phyloP scores from a whole-genome alignment of 1,284 basidiomycete species.

The Malassezia arunalokei region DNA sequence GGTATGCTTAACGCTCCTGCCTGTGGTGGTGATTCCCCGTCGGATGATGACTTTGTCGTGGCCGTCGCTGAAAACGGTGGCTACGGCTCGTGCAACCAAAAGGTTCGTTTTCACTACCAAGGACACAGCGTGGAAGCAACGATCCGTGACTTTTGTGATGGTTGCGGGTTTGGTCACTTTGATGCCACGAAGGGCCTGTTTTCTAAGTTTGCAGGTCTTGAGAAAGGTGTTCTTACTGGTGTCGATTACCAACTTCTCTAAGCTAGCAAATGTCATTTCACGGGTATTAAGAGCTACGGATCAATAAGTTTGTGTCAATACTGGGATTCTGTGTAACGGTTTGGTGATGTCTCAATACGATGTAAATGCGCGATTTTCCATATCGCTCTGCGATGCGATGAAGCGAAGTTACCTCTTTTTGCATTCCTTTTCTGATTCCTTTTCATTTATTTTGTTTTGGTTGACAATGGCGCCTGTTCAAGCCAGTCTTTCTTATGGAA shows the following conservation, averaged over 20 bases:
- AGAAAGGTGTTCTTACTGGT: constrained; percentile 26
- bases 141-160: constrained; percentile 31
- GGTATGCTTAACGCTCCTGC: constrained; percentile 32
- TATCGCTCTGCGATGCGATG: background rate
- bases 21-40: constrained; percentile 34
- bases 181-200: constrained; percentile 34
- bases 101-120: constrained; percentile 27
- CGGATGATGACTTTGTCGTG: constrained; percentile 25
- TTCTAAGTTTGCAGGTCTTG: constrained; percentile 25
- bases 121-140: constrained; percentile 32
- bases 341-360: background rate
- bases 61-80: constrained; percentile 31
- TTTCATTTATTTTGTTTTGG: constrained; percentile 2
- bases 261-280: background rate
- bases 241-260: constrained; percentile 19
- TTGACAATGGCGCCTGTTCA: background rate
- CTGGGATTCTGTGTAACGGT: background rate
- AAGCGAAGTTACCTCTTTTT: background rate
- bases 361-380: background rate
- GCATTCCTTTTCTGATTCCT: constrained; percentile 4
- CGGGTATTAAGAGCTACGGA: background rate
- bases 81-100: constrained; percentile 33
- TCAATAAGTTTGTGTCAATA: background rate
- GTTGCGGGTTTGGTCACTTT: constrained; percentile 29
- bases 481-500: too few relatives aligned